phyloP scores from a whole-genome alignment of 768 basidiomycete species.

The Tylopilus intermedius region DNA sequence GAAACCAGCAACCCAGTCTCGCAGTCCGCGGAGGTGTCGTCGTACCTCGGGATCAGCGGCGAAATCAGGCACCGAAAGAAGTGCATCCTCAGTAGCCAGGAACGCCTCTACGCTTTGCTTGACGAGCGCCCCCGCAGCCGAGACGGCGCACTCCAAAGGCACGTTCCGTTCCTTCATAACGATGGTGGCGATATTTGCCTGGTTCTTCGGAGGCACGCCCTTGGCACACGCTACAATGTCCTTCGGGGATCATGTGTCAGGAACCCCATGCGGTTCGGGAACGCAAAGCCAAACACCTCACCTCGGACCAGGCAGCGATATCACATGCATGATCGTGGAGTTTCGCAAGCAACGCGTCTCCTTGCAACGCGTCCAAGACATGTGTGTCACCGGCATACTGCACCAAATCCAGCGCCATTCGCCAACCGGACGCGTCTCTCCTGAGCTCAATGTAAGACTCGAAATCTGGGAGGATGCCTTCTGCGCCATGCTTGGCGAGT shows the following conservation, averaged over 20 bases:
- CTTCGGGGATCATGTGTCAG: conserved; percentile 29
- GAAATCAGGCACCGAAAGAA: conserved; percentile 14
- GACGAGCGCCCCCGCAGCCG: conserved; percentile 21
- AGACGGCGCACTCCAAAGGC: conserved; percentile 45
- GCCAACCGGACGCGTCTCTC: conserved; percentile 45
- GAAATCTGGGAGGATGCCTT: conserved; percentile 32
- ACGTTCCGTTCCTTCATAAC: conserved; percentile 41
- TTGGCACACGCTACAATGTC: conserved; percentile 55
- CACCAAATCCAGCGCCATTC: conserved; percentile 48
- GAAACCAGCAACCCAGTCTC: conserved; percentile 53
- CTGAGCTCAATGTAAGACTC: conserved; percentile 45
- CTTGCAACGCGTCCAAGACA: conserved; percentile 30
- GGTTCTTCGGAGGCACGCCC: conserved; percentile 34
- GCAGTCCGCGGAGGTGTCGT: conserved; percentile 46
- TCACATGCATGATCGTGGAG: conserved; percentile 42
- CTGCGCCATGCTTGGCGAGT: conserved; percentile 22
- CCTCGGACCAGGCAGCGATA: conserved; percentile 51
- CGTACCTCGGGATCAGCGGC: conserved; percentile 24
- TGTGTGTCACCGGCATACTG: conserved; percentile 47
- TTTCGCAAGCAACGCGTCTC: conserved; percentile 25
- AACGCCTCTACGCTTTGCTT: conserved; percentile 29
- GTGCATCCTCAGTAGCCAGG: conserved; percentile 18
- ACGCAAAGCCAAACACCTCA: conserved; percentile 23
- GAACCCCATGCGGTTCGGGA: background rate
- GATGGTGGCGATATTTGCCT: conserved; percentile 47